Evolutionary conservation across 2,329 filamentous ascomycete species (phyloP).

Genomic region (Scytalidium sp.): DNA sequence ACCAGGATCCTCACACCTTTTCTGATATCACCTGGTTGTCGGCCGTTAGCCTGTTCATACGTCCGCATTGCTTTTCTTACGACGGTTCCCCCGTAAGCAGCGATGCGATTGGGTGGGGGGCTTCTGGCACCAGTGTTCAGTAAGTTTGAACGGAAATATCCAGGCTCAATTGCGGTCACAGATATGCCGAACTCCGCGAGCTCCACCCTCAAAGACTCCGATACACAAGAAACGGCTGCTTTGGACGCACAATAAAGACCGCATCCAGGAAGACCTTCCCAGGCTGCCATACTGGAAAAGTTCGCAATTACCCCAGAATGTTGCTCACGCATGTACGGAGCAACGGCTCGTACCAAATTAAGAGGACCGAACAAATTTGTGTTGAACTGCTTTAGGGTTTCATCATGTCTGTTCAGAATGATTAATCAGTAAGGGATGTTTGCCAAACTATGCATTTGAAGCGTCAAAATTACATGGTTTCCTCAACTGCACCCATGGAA

Average conservation of each 20-base stretch:
- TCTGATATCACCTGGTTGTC: conserved; percentile 34
- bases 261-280: conserved; percentile 33
- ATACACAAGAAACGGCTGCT: conserved; percentile 38
- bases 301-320: conserved; percentile 42
- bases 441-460: too few relatives aligned
- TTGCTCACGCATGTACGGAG: conserved; percentile 42
- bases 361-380: conserved; percentile 53
- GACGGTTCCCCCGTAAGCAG: conserved; percentile 1
- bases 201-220: conserved; percentile 40
- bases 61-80: conserved; percentile 12
- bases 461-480: conserved; percentile 42
- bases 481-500: conserved; percentile 41
- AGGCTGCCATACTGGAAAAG: conserved; percentile 42
- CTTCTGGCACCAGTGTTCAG: conserved; percentile 23
- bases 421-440: too few relatives aligned
- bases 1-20: conserved; percentile 35
- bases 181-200: conserved; percentile 40
- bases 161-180: conserved; percentile 45
- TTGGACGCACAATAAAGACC: conserved; percentile 46
- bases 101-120: too few relatives aligned
- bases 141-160: conserved; percentile 48
- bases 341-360: conserved; percentile 43
- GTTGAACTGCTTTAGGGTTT: conserved; percentile 41
- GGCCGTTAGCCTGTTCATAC: conserved; percentile 26
- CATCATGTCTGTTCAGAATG: conserved; percentile 31